Evolutionary conservation across 768 basidiomycete genomes (phyloP).

Genomic region (Mycena galericulata): DNA sequence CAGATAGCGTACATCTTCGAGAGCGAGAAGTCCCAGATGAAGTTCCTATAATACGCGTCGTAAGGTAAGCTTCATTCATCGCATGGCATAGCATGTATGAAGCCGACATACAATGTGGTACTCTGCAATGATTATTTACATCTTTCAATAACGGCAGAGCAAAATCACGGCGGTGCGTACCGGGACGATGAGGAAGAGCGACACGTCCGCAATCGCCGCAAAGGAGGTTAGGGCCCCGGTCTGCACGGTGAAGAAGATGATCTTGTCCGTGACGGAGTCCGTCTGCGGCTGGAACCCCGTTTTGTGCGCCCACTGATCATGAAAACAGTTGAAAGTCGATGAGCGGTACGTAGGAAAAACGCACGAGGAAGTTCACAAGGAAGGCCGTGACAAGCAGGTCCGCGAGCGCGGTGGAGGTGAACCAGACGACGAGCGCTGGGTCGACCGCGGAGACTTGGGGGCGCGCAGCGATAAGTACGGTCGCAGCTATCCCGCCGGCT

Average conservation of each 20-base stretch:
- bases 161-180: no score
- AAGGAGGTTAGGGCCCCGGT: slow-evolving; percentile 31
- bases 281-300: slow-evolving; percentile 33
- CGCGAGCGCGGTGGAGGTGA: slow-evolving; percentile 30
- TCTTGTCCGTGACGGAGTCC: slow-evolving; percentile 33
- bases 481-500: slow-evolving; percentile 20
- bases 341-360: not conserved
- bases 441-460: not conserved
- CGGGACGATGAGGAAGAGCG: slow-evolving; percentile 22
- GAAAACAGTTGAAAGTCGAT: not conserved
- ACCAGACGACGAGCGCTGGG: slow-evolving; percentile 23
- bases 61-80: no score
- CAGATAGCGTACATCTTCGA: slow-evolving; percentile 29
- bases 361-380: slow-evolving; percentile 31
- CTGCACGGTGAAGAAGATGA: slow-evolving; percentile 34
- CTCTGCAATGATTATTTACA: not conserved
- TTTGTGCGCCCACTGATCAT: slow-evolving; percentile 29
- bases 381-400: slow-evolving; percentile 34
- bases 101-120: slow-evolving; percentile 20
- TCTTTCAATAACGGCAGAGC: no score
- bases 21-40: slow-evolving; percentile 36
- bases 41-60: slow-evolving; percentile 8
- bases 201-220: slow-evolving; percentile 30
- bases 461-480: not conserved
- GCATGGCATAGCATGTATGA: no score